Evolutionary conservation across 108 stramenopile genomes (phyloP), one percentile per base, ranked within the genome.

Genomic region (Cyclotella choctawhatcheeana): DNA sequence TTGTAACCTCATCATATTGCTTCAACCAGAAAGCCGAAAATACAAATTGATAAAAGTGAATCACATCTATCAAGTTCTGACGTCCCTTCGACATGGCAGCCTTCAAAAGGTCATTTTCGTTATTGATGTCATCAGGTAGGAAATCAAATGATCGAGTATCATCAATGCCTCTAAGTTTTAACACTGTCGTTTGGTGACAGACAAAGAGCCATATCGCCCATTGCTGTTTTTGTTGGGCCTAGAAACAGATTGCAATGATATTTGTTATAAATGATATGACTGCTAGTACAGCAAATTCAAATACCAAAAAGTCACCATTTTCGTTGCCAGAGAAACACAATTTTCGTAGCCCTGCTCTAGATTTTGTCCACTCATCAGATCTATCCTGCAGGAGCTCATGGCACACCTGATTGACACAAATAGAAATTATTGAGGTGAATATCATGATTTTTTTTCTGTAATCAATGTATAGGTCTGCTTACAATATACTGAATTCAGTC

Each of bases 1-100:
- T 20, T 21, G 59, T 26, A 10, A 37, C 59, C 40, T 61, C 59
- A 1, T 44, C 59, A 61, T 61, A 61, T 25, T 44, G 13, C 40
- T 2, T 61, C 12, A 37, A 61, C 59, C 59, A 61, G 27, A 43
- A 61, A 3, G 35, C 37, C 12, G 30, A 25, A 37, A 61, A 24
- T 2, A 3, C 1, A n/a, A n/a, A n/a, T 1, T 25, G 37, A 18
- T 40, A 43, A 25, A 55, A 55, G 30, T 5, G 27, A 55, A 55
- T 55, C 25, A 27, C 54, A 8, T 55, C 29, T 8, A 8, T 31
- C 54, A 55, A 55, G 25, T 31, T 31, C 8, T 31, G 24, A 7
- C 27, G 26, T 8, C 54, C 25, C 25, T 6, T 51, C 21, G 50
- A 51, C 16, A 17, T 21, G 8, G 50, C 50, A 6, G 6, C 20